Conservation (phyloP, 768 basidiomycete species). For the Boletus tomentosulus region DNA sequence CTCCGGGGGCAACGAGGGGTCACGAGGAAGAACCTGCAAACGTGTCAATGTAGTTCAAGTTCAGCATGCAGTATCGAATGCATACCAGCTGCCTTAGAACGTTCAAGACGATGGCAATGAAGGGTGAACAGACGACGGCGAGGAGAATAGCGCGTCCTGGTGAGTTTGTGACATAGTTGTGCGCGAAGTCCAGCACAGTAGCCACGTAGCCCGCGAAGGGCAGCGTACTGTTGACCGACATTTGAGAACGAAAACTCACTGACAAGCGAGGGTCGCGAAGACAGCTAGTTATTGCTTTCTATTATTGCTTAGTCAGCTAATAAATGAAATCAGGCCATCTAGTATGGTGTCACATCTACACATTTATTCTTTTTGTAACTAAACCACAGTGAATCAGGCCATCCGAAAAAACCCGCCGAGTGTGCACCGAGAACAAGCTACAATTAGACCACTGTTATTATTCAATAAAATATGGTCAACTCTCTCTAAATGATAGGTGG, state of each 20-base stretch:
- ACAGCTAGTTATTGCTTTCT: background rate
- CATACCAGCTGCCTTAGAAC: slow-evolving; percentile 75
- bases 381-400: too few species aligned
- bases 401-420: too few species aligned
- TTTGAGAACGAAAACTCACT: slow-evolving; percentile 11
- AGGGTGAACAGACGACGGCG: slow-evolving; percentile 58
- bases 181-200: slow-evolving; percentile 12
- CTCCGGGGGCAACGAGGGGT: slow-evolving; percentile 73
- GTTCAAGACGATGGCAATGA: slow-evolving; percentile 68
- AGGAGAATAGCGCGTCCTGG: slow-evolving; percentile 33
- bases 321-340: slow-evolving; percentile 16
- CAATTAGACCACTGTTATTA: background rate
- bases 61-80: background rate
- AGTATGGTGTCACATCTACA: too few species aligned
- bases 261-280: background rate
- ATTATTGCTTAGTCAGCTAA: slow-evolving; percentile 23
- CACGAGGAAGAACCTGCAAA: slow-evolving; percentile 59
- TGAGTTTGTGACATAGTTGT: slow-evolving; percentile 18
- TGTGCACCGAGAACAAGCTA: too few species aligned
- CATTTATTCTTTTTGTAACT: too few species aligned
- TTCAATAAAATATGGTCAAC: background rate
- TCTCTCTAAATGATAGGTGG: slow-evolving; percentile 13
- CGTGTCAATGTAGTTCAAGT: background rate
- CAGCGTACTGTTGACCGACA: slow-evolving; percentile 24
- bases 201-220: slow-evolving; percentile 25